A percentile compares a stretch with the other conserved stretches of the same genome.
Conservation (phyloP, 148 eudicot species). For the Chenopodium berlandieri region DNA sequence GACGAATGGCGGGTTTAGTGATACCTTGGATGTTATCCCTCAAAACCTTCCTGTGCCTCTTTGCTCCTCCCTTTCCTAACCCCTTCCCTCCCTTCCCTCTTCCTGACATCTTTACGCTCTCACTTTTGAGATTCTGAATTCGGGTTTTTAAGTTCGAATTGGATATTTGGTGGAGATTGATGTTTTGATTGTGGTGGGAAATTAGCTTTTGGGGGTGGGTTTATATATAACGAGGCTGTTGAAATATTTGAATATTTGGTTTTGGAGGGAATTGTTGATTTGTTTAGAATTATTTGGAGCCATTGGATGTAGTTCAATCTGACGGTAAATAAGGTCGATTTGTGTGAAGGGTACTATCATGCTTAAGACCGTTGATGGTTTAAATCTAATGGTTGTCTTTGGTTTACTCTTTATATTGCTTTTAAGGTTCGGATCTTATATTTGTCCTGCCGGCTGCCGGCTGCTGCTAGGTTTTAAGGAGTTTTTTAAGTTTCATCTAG, state of each 20-base stretch:
- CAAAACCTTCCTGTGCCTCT: constrained; percentile 31
- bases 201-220: not conserved
- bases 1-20: no score
- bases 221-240: not conserved
- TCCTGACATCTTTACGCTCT: constrained; percentile 24
- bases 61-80: constrained; percentile 35
- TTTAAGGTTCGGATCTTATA: no score
- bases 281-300: not conserved
- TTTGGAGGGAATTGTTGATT: not conserved
- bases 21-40: constrained; percentile 30
- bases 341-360: not conserved
- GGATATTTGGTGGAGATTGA: no score
- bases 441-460: no score
- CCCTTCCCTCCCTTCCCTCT: constrained; percentile 38
- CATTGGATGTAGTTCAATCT: not conserved
- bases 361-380: not conserved
- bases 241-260: not conserved
- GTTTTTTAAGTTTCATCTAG: no score
- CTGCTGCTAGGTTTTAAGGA: no score
- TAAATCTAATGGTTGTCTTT: no score
- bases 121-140: not conserved
- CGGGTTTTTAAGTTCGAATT: not conserved
- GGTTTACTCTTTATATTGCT: no score
- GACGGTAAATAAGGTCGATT: not conserved
- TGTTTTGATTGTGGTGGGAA: not conserved